These are phyloP conservation scores for Calonectria montana DNA, from an alignment of 2,329 filamentous ascomycete species.

Conservation along the genomic window DNA sequence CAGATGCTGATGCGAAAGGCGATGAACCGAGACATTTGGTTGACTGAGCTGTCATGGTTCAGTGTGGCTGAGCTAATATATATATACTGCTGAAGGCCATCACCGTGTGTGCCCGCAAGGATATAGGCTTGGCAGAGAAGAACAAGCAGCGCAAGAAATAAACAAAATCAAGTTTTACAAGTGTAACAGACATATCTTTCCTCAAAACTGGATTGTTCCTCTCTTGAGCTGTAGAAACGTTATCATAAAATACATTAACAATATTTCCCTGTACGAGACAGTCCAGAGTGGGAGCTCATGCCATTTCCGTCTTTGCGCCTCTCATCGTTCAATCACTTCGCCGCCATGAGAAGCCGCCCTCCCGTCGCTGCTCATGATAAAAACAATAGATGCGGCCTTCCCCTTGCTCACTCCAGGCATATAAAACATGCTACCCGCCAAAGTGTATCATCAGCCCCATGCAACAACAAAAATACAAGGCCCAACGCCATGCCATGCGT, in stretches of 20 bases:
- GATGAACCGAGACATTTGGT: no score
- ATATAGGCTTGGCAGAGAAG: neutral
- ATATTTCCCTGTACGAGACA: neutral
- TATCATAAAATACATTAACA: neutral
- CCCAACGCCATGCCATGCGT: slow-evolving; percentile 41
- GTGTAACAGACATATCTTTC: neutral
- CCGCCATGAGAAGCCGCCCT: slow-evolving; percentile 20
- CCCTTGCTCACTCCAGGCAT: slow-evolving; percentile 3
- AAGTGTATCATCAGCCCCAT: slow-evolving; percentile 27
- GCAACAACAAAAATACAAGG: slow-evolving; percentile 34
- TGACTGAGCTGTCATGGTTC: no score
- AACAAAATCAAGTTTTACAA: neutral
- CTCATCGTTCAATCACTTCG: slow-evolving; percentile 35
- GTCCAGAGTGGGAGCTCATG: slow-evolving; percentile 7
- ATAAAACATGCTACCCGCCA: slow-evolving; percentile 16
- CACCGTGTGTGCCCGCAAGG: neutral
- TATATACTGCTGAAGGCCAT: no score
- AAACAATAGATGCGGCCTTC: slow-evolving; percentile 23
- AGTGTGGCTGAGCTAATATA: no score
- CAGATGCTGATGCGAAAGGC: no score
- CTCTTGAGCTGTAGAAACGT: slow-evolving; percentile 2
- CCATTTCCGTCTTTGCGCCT: slow-evolving; percentile 40
- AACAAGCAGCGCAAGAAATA: neutral
- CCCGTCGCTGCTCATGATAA: slow-evolving; percentile 22
- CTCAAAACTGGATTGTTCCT: neutral